Evolutionary conservation across 345 rosid genomes (phyloP).

Genomic region (Capsella bursapastoris): DNA sequence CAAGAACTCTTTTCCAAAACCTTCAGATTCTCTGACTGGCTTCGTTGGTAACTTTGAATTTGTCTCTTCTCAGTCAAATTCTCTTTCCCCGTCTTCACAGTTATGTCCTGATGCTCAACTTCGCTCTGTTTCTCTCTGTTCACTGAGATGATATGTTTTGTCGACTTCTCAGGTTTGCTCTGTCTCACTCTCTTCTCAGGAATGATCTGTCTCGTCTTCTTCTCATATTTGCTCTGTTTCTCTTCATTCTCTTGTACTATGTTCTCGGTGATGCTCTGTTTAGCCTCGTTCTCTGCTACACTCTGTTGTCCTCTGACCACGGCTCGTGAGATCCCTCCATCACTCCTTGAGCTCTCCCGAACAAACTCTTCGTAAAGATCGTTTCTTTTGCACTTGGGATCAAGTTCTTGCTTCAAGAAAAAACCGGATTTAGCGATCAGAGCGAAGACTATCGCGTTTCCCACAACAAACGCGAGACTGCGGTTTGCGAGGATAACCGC

Average conservation of each 20-base stretch:
- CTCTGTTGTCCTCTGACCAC: constrained; percentile 45
- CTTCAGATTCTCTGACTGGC: constrained; percentile 55
- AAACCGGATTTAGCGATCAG: constrained; percentile 68
- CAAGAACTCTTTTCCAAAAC: constrained; percentile 33
- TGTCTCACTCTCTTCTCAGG: not conserved
- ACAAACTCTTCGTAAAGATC: constrained; percentile 57
- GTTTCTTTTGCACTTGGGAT: constrained; percentile 34
- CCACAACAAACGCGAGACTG: constrained; percentile 66
- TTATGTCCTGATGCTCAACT: constrained; percentile 19
- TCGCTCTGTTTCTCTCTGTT: constrained; percentile 16
- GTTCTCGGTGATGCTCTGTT: constrained; percentile 13
- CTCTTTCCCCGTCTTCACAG: not conserved
- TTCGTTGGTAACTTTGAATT: constrained; percentile 46
- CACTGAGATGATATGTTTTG: constrained; percentile 17
- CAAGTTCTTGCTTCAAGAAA: constrained; percentile 46
- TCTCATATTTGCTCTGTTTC: constrained; percentile 15
- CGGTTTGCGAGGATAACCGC: constrained; percentile 57
- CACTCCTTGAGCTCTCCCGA: constrained; percentile 50
- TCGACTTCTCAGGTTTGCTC: constrained; percentile 23
- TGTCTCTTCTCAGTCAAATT: constrained; percentile 17
- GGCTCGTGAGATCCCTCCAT: not conserved
- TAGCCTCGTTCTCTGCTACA: constrained; percentile 3
- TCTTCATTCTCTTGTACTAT: constrained; percentile 15
- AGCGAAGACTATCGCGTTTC: constrained; percentile 73
- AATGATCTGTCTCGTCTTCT: constrained; percentile 22